Evolutionary conservation across 2,329 filamentous ascomycete species (phyloP), one percentile per base, ranked within the genome.

Genomic region (Diaporthe caulivora): DNA sequence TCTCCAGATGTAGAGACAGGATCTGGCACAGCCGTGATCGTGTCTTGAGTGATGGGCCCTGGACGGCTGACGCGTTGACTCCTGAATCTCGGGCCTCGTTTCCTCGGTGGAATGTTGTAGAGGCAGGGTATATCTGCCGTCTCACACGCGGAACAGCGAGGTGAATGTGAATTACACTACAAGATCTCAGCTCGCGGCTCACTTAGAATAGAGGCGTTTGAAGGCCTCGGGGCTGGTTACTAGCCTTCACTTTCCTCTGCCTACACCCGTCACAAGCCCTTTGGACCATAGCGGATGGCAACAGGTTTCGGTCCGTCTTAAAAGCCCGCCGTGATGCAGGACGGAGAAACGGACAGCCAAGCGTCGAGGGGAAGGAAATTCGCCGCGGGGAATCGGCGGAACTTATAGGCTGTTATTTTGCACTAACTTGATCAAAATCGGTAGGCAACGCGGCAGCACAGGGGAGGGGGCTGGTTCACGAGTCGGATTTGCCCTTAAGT

Each of bases 191-290:
- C 57, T 24, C 15, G 15, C 10, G 15, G 24, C 26, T 29, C 24
- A 42, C 44, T 24, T 44, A 26, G 37, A 44, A 5, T 2, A 15
- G 3, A 42, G 15, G 10, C 55, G 6, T 24, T n/a, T 17, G 2
- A 55, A 8, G 18, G 4, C 54, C 15, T n/a, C 7, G 5, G 54
- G 21, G 3, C 24, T 7, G 1, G 26, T 44, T 2, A 62, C 57
- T 44, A 62, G 57, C 57, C 57, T 62, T 62, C 37, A 62, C 57
- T 44, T 62, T 62, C 24, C 57, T 62, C 37, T 62, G 57, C 40
- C 57, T 62, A 17, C 57, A 62, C 2, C 57, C 57, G 21, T 62
- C 57, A 21, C 57, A 62, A 44, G 57, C 57, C 17, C 57, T 42
- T 29, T 44, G 44, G 24, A 21, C 57, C 57, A 62, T 62, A 10